Base-by-base conservation (phyloP, 768 basidiomycete genomes). In the Cystofilobasidium ferigula region DNA sequence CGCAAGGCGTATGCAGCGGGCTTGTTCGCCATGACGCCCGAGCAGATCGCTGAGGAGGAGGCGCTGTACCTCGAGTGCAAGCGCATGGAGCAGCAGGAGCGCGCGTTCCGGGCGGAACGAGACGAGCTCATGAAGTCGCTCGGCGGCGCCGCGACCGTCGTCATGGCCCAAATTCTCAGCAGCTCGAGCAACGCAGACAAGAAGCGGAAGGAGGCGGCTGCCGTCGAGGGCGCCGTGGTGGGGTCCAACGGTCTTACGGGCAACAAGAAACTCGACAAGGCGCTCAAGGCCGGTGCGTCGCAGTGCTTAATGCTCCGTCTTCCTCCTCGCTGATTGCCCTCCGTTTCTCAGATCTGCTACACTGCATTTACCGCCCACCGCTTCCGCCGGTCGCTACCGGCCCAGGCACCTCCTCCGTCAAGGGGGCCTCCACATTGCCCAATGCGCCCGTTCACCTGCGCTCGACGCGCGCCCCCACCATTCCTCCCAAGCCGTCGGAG, bases 1-100 rank as follows among this genome's bases (percentile, higher is more conserved):
- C 85, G 95, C 64, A 95, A 92, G 76, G 84, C 85, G 64, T 95
- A 98, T 72, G 81, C 98, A 18, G 77, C 81, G 12, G 87, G 85
- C 68, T 83, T 98, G n/a, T 89, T 92, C 77, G 84, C 82, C 64
- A 85, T 94, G n/a, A 87, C 90, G 0, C 81, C 85, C 5, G 84
- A 87, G 57, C 89, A 97, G 77, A 86, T 94, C 51, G 86, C 86
- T 22, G 93, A 99, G 74, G 95, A 98, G 79, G 93, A 97, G 71
- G 87, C 89, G 10, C 80, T 99, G 3, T 97, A 88, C 76, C 78
- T 97, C 69, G 91, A 97, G 75, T 82, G 94, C 58, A 92, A 93
- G 73, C 84, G 89, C n/a, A 81, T 99, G 58, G 93, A 97, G 74
- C 94, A 97, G 77, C 89, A 82, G 67, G 92, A 95, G 74, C 82